Percentiles rank a stretch among this genome's conserved stretches.
phyloP scores from a whole-genome alignment of 495 filamentous ascomycete species.

The Melanomma pulvis-pyrius region DNA sequence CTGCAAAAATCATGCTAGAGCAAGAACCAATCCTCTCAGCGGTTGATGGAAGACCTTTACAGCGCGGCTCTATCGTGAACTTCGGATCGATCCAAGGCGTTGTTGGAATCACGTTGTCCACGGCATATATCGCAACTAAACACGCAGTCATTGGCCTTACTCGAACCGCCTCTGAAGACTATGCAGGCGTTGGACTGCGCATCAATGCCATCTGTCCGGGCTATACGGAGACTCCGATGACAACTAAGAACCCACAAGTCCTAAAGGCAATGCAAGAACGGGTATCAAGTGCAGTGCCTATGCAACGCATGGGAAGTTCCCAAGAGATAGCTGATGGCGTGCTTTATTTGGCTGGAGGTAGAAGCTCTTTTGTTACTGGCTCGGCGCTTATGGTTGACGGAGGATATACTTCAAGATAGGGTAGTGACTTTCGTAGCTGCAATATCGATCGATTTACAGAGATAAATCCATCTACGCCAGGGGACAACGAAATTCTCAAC shows the following conservation, averaged over 20 bases:
- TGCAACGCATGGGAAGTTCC: not conserved
- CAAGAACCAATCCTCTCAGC: constrained; percentile 19
- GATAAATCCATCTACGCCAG: too few relatives aligned
- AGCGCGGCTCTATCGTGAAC: constrained; percentile 13
- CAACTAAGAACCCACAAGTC: not conserved
- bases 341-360: not conserved
- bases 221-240: constrained; percentile 8
- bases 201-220: constrained; percentile 17
- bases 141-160: constrained; percentile 15
- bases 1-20: constrained; percentile 23
- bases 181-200: not conserved
- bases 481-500: too few relatives aligned
- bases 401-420: not conserved
- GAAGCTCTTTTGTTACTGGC: not conserved
- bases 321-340: constrained; percentile 2
- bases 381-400: not conserved
- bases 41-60: not conserved
- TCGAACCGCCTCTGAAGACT: not conserved
- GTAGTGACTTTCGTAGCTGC: too few relatives aligned
- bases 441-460: too few relatives aligned
- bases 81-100: constrained; percentile 1
- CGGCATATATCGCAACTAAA: constrained; percentile 1
- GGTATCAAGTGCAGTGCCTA: not conserved
- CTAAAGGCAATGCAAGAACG: not conserved
- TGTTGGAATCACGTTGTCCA: not conserved